Base-by-base conservation (phyloP, 1,284 basidiomycete species). In the Phellopilus nigrolimitatus region DNA sequence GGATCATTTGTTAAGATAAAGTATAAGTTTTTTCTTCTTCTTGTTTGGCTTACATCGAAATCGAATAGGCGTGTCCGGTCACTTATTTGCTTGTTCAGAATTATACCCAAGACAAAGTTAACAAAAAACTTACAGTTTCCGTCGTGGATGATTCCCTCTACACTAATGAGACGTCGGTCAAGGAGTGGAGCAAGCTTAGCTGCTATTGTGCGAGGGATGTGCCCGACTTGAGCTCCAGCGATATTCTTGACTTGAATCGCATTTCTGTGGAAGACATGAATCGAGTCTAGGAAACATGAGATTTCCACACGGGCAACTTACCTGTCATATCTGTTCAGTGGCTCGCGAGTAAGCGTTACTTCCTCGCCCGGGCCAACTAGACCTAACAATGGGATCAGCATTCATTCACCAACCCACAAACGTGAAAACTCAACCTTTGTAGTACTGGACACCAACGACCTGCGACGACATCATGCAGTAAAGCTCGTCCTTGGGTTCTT, bases 361-460 rank as follows among this genome's bases (percentile, higher is more conserved):
- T 89, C 77, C 64, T 93, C 89, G 39, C 84, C 87, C 1, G 75
- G 65, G 3, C 83, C 88, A 33, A 91, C 91, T 46, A 92, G 61
- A 33, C 89, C 88, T 80, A 38, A n/a, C 51, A 41, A 17, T 24
- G 31, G 53, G 33, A 50, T 13, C 47, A 37, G 31, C 47, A 12
- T 38, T 21, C 24, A 25, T 34, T 31, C 19, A 21, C 54, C 8
- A 13, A 49, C 8, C 42, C 25, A 46, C 13, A 43, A 24, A 25
- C 41, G 28, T 3, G 19, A 10, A 46, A 43, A 12, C 56, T 59
- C 5, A 45, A 80, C 86, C 86, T 61, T 71, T 71, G 61, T 93
- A 93, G 62, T 93, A 89, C 61, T 90, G 88, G 9, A 92, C 71
- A 0, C 90, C 90, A 0, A 92, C 91, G 12, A 91, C 79, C 43